A percentile compares a stretch with the other conserved stretches of the same genome.
Conservation (phyloP, 2,329 filamentous ascomycete genomes). For the Botrytis hyacinthi region DNA sequence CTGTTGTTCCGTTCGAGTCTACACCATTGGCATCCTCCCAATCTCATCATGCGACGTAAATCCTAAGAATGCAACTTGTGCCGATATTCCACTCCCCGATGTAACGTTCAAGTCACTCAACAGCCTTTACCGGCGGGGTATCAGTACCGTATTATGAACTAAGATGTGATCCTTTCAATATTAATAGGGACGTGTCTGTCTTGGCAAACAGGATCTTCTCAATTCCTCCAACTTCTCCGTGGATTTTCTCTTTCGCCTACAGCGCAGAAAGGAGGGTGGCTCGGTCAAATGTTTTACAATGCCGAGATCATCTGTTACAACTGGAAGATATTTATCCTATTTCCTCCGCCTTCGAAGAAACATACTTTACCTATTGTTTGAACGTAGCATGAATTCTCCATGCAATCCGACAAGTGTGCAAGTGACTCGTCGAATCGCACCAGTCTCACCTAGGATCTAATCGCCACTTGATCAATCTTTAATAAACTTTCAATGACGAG, state of each 20-base stretch:
- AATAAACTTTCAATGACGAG: background rate
- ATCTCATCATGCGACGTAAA: slow-evolving; percentile 19
- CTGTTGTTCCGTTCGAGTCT: slow-evolving; percentile 1
- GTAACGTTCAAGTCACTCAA: slow-evolving; percentile 17
- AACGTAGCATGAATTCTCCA: background rate
- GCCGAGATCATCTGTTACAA: slow-evolving; percentile 14
- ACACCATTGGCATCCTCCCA: background rate
- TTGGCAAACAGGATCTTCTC: slow-evolving; percentile 11
- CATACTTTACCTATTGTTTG: background rate
- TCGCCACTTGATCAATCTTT: background rate
- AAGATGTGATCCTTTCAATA: slow-evolving; percentile 7
- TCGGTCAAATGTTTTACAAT: slow-evolving; percentile 25
- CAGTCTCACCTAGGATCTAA: background rate
- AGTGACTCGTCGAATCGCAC: background rate
- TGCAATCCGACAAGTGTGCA: background rate
- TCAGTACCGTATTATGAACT: background rate
- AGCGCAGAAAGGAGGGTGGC: slow-evolving; percentile 21
- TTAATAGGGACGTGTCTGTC: slow-evolving; percentile 12
- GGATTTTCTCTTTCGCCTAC: background rate
- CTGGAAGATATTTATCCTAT: slow-evolving; percentile 20
- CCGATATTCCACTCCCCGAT: background rate
- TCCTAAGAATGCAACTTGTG: slow-evolving; percentile 12
- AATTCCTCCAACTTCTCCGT: background rate
- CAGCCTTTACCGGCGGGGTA: slow-evolving; percentile 12
- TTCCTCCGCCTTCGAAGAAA: background rate